Evolutionary conservation across 768 basidiomycete species (phyloP).

Genomic region (Harrya chromipes): DNA sequence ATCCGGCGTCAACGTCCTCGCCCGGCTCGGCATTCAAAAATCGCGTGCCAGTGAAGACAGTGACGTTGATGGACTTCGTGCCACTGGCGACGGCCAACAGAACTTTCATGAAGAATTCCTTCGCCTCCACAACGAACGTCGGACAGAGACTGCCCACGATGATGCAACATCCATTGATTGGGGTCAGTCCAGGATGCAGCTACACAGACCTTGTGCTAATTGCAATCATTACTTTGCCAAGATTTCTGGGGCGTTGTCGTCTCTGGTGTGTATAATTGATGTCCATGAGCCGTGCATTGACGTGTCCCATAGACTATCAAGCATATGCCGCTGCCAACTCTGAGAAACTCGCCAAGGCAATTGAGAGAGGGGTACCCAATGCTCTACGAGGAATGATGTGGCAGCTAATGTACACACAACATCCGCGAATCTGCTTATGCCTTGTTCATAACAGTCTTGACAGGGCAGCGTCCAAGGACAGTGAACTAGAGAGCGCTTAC

Average conservation of each 20-base stretch:
- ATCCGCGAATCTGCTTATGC: neutral
- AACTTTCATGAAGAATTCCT: slow-evolving; percentile 77
- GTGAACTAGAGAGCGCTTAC: slow-evolving; percentile 80
- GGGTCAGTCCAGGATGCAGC: slow-evolving; percentile 46
- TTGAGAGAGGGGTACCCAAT: slow-evolving; percentile 87
- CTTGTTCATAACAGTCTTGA: slow-evolving; percentile 17
- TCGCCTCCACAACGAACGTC: slow-evolving; percentile 57
- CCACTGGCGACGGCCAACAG: slow-evolving; percentile 60
- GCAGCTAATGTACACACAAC: slow-evolving; percentile 77
- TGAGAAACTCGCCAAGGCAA: slow-evolving; percentile 80
- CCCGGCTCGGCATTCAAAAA: slow-evolving; percentile 49
- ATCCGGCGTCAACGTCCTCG: slow-evolving; percentile 46
- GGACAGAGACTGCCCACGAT: slow-evolving; percentile 36
- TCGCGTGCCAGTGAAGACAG: slow-evolving; percentile 41
- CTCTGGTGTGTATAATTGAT: slow-evolving; percentile 51
- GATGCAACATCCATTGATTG: slow-evolving; percentile 64
- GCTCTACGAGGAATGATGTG: slow-evolving; percentile 92
- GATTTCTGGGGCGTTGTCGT: slow-evolving; percentile 97
- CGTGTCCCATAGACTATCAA: slow-evolving; percentile 69
- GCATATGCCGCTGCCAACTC: slow-evolving; percentile 76
- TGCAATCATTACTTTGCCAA: slow-evolving; percentile 27
- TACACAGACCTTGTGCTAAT: slow-evolving; percentile 2
- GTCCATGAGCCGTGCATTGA: slow-evolving; percentile 5
- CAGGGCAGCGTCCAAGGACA: slow-evolving; percentile 93
- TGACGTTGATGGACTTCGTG: slow-evolving; percentile 37